Percentiles rank a stretch among this genome's conserved stretches.
These are phyloP conservation scores for Colletotrichum lini DNA, from an alignment of 2,329 filamentous ascomycete genomes.

Conservation along the genomic window DNA sequence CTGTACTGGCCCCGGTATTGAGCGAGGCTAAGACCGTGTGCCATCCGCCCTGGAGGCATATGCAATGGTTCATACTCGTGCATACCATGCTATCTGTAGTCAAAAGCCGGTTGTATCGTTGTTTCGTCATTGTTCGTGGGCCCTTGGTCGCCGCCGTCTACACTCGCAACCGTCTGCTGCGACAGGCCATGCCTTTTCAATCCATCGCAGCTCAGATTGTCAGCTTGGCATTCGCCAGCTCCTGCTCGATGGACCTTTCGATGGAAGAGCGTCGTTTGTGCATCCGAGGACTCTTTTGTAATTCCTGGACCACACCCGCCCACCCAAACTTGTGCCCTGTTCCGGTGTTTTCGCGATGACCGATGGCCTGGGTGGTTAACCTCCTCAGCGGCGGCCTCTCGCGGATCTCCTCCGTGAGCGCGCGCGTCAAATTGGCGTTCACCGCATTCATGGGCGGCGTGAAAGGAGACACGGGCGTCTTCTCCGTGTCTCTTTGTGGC, in stretches of 20 bases:
- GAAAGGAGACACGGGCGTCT: constrained; percentile 46
- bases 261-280: constrained; percentile 75
- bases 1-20: neutral
- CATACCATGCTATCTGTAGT: constrained; percentile 25
- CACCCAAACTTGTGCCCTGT: constrained; percentile 68
- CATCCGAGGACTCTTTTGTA: constrained; percentile 73
- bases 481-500: constrained; percentile 50
- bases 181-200: constrained; percentile 15
- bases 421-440: constrained; percentile 52
- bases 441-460: constrained; percentile 50
- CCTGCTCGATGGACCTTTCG: constrained; percentile 66
- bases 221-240: constrained; percentile 48
- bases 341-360: constrained; percentile 64
- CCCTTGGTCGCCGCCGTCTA: neutral
- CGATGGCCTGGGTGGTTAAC: constrained; percentile 68
- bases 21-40: neutral
- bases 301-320: constrained; percentile 74
- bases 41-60: neutral
- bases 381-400: constrained; percentile 65
- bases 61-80: constrained; percentile 22
- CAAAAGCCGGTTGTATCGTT: constrained; percentile 21
- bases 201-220: constrained; percentile 49
- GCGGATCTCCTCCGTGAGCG: constrained; percentile 60
- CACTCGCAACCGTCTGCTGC: neutral
- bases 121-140: constrained; percentile 12